Evolutionary conservation across 148 eudicot genomes (phyloP).

Genomic region (Rhododendron simsii): DNA sequence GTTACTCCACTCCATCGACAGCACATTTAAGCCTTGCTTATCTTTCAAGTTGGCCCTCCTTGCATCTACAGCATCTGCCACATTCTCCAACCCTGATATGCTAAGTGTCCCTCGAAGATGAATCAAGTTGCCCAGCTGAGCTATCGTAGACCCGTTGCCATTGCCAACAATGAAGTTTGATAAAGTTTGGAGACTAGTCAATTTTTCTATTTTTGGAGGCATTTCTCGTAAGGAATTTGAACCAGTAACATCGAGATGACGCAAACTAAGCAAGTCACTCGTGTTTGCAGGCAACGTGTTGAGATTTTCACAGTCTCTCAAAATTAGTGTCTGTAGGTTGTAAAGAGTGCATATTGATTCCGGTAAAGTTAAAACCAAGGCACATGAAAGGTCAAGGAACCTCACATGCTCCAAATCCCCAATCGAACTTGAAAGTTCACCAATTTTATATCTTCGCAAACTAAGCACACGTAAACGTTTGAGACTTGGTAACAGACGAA

Average conservation of each 20-base stretch:
- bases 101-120: slow-evolving; percentile 11
- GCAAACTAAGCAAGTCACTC: not conserved
- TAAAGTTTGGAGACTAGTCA: slow-evolving; percentile 12
- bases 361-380: not conserved
- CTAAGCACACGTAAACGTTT: slow-evolving; percentile 3
- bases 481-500: not conserved
- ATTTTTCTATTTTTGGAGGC: slow-evolving; percentile 8
- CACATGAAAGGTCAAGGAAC: slow-evolving; percentile 13
- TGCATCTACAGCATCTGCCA: not conserved
- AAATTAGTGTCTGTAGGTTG: slow-evolving; percentile 10
- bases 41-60: slow-evolving; percentile 1
- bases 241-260: slow-evolving; percentile 5
- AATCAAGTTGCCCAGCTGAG: not conserved
- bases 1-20: not conserved
- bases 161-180: slow-evolving; percentile 9
- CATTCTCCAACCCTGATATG: slow-evolving; percentile 14
- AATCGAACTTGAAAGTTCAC: not conserved
- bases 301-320: not conserved
- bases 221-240: not conserved
- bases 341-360: slow-evolving; percentile 9
- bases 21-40: slow-evolving; percentile 6
- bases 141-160: not conserved
- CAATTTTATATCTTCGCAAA: not conserved
- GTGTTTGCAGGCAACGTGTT: not conserved
- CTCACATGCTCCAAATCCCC: slow-evolving; percentile 1